Conservation (phyloP, 139 green algal species). For the Asterochloris sp. region DNA sequence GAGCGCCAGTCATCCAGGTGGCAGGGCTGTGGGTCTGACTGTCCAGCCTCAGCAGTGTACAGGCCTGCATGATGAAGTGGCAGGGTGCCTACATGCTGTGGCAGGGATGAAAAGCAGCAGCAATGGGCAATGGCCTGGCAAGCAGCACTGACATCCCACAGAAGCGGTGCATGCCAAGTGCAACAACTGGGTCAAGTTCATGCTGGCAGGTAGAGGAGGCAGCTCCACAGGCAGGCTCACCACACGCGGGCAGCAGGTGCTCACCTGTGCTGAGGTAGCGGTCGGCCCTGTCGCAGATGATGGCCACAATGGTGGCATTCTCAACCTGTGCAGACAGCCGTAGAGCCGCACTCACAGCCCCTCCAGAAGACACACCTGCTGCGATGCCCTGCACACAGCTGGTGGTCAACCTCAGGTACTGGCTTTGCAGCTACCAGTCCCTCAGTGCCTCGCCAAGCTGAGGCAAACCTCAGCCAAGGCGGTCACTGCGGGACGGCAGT, state of each 20-base stretch:
- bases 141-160: no score
- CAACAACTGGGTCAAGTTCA: no score
- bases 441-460: no score
- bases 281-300: slow-evolving; percentile 46
- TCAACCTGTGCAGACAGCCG: slow-evolving; percentile 32
- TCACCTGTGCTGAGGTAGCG: slow-evolving; percentile 42
- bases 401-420: no score
- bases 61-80: slow-evolving; percentile 8
- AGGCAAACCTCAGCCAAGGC: no score
- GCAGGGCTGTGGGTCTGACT: slow-evolving; percentile 29
- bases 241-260: not conserved
- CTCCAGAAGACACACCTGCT: slow-evolving; percentile 27
- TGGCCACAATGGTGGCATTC: slow-evolving; percentile 35
- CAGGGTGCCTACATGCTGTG: not conserved
- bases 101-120: not conserved
- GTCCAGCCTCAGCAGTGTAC: slow-evolving; percentile 23
- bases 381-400: slow-evolving; percentile 34
- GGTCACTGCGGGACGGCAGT: no score
- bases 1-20: slow-evolving; percentile 27
- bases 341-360: slow-evolving; percentile 37
- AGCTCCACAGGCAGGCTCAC: no score
- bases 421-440: not conserved
- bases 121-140: no score
- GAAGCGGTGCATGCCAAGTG: no score
- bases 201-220: no score